A percentile compares a stretch with the other conserved stretches of the same genome.
Conservation (phyloP, 805 yeast species). For the Starmerella floricola region DNA sequence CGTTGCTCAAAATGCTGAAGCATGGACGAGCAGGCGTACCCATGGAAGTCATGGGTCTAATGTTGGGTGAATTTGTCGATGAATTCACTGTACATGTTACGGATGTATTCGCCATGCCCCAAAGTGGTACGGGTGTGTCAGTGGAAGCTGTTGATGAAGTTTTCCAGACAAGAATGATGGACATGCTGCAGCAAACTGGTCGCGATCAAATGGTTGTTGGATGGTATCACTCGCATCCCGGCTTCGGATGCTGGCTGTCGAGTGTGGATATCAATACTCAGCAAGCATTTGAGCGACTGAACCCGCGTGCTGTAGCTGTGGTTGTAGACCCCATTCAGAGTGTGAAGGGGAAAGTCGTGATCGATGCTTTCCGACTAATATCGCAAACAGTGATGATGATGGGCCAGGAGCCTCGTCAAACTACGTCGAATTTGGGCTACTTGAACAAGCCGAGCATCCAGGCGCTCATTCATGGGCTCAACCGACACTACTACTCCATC, state of each 20-base stretch:
- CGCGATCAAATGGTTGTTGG: constrained; percentile 98
- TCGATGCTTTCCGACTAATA: constrained; percentile 92
- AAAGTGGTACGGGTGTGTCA: constrained; percentile 86
- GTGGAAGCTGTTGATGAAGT: constrained; percentile 99
- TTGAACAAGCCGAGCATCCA: constrained; percentile 93
- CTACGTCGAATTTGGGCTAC: constrained; percentile 90
- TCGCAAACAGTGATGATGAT: constrained; percentile 78
- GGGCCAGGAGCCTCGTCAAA: constrained; percentile 96
- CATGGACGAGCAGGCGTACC: constrained; percentile 76
- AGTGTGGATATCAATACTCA: constrained; percentile 96
- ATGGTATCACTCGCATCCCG: constrained; percentile 99
- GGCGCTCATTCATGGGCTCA: constrained; percentile 91
- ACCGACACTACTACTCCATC: constrained; percentile 91
- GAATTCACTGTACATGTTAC: constrained; percentile 94
- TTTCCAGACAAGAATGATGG: constrained; percentile 98
- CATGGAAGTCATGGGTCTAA: constrained; percentile 91
- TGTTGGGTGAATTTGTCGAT: constrained; percentile 97
- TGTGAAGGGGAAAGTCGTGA: constrained; percentile 96
- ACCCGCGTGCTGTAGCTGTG: constrained; percentile 93
- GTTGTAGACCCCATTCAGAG: constrained; percentile 98
- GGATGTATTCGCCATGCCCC: constrained; percentile 99
- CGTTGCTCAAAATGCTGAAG: constrained; percentile 88
- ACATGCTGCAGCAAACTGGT: constrained; percentile 97
- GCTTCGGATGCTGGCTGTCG: constrained; percentile 99
- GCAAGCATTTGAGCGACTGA: constrained; percentile 92